Evolutionary conservation across 139 green algal genomes (phyloP).

Genomic region (Coccomyxa sp.): DNA sequence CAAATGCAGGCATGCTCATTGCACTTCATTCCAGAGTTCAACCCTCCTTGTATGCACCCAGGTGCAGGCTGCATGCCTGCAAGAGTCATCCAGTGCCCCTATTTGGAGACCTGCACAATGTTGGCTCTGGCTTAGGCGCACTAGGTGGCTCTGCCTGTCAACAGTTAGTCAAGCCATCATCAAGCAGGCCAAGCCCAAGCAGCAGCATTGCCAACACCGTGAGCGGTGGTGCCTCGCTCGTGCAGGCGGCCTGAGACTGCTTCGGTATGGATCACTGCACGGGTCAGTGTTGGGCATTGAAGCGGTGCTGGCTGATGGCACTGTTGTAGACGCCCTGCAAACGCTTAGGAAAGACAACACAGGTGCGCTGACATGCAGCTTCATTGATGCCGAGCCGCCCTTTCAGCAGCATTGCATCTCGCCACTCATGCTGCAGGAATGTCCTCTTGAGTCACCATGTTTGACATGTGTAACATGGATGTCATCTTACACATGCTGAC

Average conservation of each 20-base stretch:
- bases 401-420: background rate
- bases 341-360: constrained; percentile 97
- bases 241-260: constrained; percentile 72
- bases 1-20: constrained; percentile 76
- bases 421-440: background rate
- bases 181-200: too few relatives aligned
- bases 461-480: background rate
- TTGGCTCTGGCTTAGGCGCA: background rate
- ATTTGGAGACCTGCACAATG: background rate
- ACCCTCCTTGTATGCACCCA: too few relatives aligned
- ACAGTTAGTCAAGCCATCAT: background rate
- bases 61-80: constrained; percentile 1
- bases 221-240: too few relatives aligned
- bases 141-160: background rate
- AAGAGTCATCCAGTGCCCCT: background rate
- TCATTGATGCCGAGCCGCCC: too few relatives aligned
- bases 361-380: constrained; percentile 56
- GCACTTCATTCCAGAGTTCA: too few relatives aligned
- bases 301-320: constrained; percentile 85
- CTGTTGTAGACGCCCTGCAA: constrained; percentile 79
- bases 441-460: too few relatives aligned
- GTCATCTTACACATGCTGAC: background rate
- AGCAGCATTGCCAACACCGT: too few relatives aligned
- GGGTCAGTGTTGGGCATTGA: constrained; percentile 90
- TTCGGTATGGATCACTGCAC: constrained; percentile 93